Evolutionary conservation across 345 rosid species (phyloP).

Genomic region (Eucalyptus marginata): DNA sequence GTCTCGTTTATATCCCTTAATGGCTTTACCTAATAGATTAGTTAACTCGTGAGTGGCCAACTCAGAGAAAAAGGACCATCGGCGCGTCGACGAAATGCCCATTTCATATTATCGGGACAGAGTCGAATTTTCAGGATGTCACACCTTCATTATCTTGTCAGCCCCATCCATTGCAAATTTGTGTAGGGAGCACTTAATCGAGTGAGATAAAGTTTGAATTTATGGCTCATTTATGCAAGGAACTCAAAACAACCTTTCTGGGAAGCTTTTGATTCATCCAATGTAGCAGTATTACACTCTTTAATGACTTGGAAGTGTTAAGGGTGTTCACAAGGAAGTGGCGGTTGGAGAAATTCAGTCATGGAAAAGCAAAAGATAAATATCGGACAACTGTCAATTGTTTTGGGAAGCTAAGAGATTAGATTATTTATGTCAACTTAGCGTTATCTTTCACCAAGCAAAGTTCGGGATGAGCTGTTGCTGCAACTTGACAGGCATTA

Average conservation of each 20-base stretch:
- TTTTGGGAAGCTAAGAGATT: slow-evolving; percentile 41
- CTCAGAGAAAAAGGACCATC: too few relatives aligned
- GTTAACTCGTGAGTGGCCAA: too few relatives aligned
- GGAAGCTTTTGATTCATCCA: neutral
- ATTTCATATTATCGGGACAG: too few relatives aligned
- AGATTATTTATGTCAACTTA: too few relatives aligned
- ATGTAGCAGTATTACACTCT: neutral
- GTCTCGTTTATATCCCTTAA: too few relatives aligned
- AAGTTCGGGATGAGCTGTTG: neutral
- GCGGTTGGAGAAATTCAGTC: neutral
- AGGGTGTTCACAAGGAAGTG: neutral
- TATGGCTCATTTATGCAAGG: neutral
- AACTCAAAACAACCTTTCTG: neutral
- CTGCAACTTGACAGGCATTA: neutral
- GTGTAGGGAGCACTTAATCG: neutral
- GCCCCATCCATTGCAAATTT: neutral
- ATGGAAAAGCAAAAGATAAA: too few relatives aligned
- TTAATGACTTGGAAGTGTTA: neutral
- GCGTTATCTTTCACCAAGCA: too few relatives aligned
- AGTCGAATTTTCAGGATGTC: too few relatives aligned
- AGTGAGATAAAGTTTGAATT: neutral
- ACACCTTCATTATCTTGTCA: neutral
- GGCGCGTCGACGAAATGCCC: too few relatives aligned
- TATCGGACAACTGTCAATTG: neutral
- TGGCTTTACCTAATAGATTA: too few relatives aligned